Evolutionary conservation across 441 rosid species (phyloP).

Genomic region (Kokia cookei): DNA sequence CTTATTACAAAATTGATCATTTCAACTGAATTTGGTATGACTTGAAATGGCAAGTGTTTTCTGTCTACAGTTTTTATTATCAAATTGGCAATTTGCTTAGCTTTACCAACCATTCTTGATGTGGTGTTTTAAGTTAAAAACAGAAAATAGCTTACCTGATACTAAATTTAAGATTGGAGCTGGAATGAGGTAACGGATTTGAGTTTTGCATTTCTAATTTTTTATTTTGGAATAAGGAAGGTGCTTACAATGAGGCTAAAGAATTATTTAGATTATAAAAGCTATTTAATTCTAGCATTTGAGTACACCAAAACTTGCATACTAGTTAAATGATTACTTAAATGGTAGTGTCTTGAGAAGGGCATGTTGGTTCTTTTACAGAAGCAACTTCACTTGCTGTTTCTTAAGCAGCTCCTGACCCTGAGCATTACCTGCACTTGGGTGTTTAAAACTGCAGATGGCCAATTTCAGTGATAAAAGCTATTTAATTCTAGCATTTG

Average conservation of each 20-base stretch:
- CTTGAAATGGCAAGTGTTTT: not conserved
- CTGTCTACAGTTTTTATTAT: not conserved
- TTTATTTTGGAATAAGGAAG: not conserved
- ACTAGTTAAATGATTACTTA: not conserved
- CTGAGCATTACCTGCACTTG: not conserved
- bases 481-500: not conserved
- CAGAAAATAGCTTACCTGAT: not conserved
- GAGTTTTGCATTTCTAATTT: not conserved
- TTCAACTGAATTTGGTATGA: not conserved
- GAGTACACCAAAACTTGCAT: not conserved
- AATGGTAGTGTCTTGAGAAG: not conserved
- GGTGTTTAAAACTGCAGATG: not conserved
- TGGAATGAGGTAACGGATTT: not conserved
- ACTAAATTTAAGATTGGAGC: not conserved
- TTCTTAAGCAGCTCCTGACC: not conserved
- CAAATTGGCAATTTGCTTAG: not conserved
- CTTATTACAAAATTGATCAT: not conserved
- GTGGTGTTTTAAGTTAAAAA: not conserved
- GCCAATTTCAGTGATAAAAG: not conserved
- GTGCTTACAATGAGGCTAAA: not conserved
- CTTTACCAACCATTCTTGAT: not conserved
- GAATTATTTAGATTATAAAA: not conserved
- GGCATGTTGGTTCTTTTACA: not conserved
- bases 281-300: not conserved
- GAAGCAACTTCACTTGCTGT: not conserved